A percentile compares a stretch with the other conserved stretches of the same genome.
Evolutionary conservation across 768 basidiomycete species (phyloP).

Genomic region (Boletus sp.): DNA sequence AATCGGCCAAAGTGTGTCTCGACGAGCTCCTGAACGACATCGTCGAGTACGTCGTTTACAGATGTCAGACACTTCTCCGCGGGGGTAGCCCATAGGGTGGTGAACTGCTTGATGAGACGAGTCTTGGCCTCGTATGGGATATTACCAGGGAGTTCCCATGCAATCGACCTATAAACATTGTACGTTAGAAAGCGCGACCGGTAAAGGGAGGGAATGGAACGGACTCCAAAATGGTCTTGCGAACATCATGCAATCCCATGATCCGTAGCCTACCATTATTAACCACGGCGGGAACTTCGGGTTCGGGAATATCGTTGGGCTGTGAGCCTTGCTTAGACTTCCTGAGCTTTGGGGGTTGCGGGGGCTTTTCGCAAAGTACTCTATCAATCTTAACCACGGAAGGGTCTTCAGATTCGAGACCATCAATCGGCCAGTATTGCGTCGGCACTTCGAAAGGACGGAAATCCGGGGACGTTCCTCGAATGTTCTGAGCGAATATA

Average conservation of each 20-base stretch:
- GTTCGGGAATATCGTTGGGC: too few species aligned
- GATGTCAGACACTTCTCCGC: constrained; percentile 33
- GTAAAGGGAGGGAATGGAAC: neutral
- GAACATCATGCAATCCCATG: constrained; percentile 35
- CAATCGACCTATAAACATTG: constrained; percentile 30
- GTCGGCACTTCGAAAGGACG: constrained; percentile 25
- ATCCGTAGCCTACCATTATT: neutral
- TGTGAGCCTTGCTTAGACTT: too few species aligned
- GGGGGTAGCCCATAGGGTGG: constrained; percentile 37
- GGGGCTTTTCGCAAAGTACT: neutral
- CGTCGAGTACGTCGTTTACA: constrained; percentile 31
- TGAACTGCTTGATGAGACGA: constrained; percentile 34
- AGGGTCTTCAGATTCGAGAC: constrained; percentile 6
- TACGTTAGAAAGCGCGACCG: neutral
- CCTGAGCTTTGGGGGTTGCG: too few species aligned
- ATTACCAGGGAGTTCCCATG: constrained; percentile 43
- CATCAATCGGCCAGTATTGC: constrained; percentile 10
- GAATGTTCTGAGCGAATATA: constrained; percentile 34
- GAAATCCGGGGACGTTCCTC: constrained; percentile 42
- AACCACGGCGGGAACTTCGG: too few species aligned
- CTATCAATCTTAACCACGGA: neutral
- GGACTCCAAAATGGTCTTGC: constrained; percentile 34
- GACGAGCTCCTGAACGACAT: constrained; percentile 29
- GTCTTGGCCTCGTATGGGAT: constrained; percentile 40
- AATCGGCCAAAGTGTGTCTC: constrained; percentile 41